phyloP scores from a whole-genome alignment of 1,139 yeast genomes.

The Debaryomyces coudertii region DNA sequence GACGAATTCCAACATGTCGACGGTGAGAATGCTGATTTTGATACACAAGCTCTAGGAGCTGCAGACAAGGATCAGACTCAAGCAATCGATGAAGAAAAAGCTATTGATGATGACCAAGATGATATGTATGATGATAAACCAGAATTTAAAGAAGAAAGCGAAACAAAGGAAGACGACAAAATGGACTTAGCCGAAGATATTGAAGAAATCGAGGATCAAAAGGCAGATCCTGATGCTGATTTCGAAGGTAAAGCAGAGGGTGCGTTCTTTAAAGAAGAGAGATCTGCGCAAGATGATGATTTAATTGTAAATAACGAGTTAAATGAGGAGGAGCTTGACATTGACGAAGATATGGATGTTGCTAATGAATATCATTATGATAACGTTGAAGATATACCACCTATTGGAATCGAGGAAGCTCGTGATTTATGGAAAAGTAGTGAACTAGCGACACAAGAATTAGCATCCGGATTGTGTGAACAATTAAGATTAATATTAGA shows the following conservation, averaged over 20 bases:
- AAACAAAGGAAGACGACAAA: slow-evolving; percentile 9
- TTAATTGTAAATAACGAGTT: slow-evolving; percentile 32
- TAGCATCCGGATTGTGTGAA: slow-evolving; percentile 87
- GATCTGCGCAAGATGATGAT: slow-evolving; percentile 28
- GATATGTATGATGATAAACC: slow-evolving; percentile 26
- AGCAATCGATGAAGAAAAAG: slow-evolving; percentile 78
- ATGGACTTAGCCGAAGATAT: slow-evolving; percentile 17
- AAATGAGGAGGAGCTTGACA: slow-evolving; percentile 30
- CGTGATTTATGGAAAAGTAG: slow-evolving; percentile 79
- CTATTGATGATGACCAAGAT: slow-evolving; percentile 69
- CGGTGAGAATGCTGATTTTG: slow-evolving; percentile 73
- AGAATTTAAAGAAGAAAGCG: slow-evolving; percentile 23
- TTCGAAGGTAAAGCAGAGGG: slow-evolving; percentile 57
- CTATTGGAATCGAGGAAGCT: slow-evolving; percentile 65
- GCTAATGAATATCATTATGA: slow-evolving; percentile 23
- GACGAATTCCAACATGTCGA: slow-evolving; percentile 93
- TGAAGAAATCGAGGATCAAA: slow-evolving; percentile 27
- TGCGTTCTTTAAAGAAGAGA: slow-evolving; percentile 55
- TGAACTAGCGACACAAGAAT: slow-evolving; percentile 81
- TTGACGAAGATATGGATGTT: slow-evolving; percentile 23
- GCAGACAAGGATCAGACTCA: slow-evolving; percentile 83
- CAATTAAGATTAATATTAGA: slow-evolving; percentile 90
- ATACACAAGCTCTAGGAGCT: slow-evolving; percentile 92
- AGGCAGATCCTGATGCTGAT: slow-evolving; percentile 43
- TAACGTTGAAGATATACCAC: slow-evolving; percentile 36